A percentile compares a stretch with the other conserved stretches of the same genome.
Conservation (phyloP, 495 filamentous ascomycete genomes). For the Talaromyces nanjingensis region DNA sequence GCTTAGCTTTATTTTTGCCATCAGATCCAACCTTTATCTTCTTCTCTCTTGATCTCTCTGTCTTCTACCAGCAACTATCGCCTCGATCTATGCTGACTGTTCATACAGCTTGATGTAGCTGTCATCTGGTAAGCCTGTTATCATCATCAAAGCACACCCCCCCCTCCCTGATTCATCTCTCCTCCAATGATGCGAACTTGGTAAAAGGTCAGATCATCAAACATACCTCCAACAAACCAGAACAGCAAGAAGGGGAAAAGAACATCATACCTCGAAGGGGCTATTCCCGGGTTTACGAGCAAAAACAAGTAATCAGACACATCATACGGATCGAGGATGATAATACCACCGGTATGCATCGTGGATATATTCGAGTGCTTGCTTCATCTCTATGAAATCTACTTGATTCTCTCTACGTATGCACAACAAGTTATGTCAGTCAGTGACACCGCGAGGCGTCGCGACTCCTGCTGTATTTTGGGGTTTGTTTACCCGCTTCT, state of each 20-base stretch:
- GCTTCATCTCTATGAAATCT: background rate
- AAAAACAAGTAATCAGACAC: background rate
- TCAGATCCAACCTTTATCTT: background rate
- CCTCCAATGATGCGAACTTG: conserved; percentile 52
- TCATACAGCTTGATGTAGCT: background rate
- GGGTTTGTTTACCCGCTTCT: conserved; percentile 41
- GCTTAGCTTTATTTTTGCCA: background rate
- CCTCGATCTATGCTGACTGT: too few species aligned
- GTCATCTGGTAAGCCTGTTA: background rate
- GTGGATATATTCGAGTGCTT: background rate
- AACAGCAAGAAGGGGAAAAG: conserved; percentile 20
- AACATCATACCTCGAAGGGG: conserved; percentile 5
- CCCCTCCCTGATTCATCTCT: background rate
- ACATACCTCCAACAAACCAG: conserved; percentile 14
- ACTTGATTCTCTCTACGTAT: conserved; percentile 13
- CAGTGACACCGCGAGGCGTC: background rate
- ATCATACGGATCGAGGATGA: background rate
- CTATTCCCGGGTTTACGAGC: background rate
- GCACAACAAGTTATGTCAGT: conserved; percentile 16
- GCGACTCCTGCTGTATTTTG: conserved; percentile 25
- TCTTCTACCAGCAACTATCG: background rate
- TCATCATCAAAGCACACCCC: background rate
- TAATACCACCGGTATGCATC: background rate
- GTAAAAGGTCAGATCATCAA: conserved; percentile 59
- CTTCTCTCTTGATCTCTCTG: background rate